These are phyloP conservation scores for Mucor plumbeus DNA, from an alignment of 371 early-diverging fungal species.

Conservation along the genomic window DNA sequence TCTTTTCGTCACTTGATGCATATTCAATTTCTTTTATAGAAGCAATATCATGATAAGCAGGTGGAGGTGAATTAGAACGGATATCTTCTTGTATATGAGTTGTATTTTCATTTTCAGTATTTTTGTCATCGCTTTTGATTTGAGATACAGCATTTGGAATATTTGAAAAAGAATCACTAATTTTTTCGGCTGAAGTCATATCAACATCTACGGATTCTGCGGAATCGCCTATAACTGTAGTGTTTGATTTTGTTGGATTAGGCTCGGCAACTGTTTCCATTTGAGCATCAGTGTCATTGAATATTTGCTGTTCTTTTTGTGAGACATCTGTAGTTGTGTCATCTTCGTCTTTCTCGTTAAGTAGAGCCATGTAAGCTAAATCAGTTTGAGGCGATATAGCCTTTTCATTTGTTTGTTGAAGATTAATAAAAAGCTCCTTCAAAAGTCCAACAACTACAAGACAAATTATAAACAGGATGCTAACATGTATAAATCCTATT, in stretches of 20 bases:
- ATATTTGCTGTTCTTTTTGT: background rate
- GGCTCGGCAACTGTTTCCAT: background rate
- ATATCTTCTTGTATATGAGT: background rate
- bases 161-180: too few species aligned
- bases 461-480: background rate
- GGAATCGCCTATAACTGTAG: background rate
- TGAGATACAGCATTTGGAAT: too few species aligned
- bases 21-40: background rate
- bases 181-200: background rate
- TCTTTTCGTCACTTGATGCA: background rate
- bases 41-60: conserved; percentile 23
- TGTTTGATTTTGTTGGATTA: background rate
- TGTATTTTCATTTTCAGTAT: background rate
- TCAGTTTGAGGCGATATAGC: conserved; percentile 57
- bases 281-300: background rate
- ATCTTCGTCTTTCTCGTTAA: conserved; percentile 43
- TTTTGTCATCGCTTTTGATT: too few species aligned
- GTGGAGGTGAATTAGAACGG: conserved; percentile 12
- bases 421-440: conserved; percentile 44
- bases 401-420: conserved; percentile 38
- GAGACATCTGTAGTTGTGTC: background rate
- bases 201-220: too few species aligned
- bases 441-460: conserved; percentile 48
- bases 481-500: background rate
- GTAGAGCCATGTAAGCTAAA: conserved; percentile 59